Base-by-base conservation (phyloP, 2,329 filamentous ascomycete species). In the Cladosporium sp. region DNA sequence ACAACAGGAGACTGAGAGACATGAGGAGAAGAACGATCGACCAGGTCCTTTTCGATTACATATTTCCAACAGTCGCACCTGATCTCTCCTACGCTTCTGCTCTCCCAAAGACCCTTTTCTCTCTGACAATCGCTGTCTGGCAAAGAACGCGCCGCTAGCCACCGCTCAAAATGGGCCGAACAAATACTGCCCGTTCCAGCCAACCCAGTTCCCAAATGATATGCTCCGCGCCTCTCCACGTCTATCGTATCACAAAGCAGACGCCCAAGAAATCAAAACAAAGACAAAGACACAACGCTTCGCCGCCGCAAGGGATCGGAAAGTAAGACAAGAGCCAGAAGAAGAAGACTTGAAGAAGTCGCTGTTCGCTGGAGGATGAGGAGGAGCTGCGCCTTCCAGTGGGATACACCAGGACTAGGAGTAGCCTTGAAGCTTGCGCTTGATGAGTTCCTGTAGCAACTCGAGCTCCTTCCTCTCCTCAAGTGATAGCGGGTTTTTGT, bases 371-470 rank as follows among this genome's bases (percentile, higher is more conserved):
- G 16, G 18, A 54, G 21, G n/a, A n/a, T n/a, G n/a, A 49, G 26
- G 14, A 32, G 14, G 39, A 46, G n/a, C n/a, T 46, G 39, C n/a
- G 39, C n/a, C n/a, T 46, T 46, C n/a, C 3, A 13, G 8, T 46
- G 39, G 4, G 39, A 21, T 7, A 46, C 2, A 13, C 8, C 11
- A 75, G 23, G 70, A 65, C 69, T 73, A 73, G 60, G 66, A 67
- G n/a, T n/a, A n/a, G 57, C 67, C 63, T 39, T 74, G 72, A 34
- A 77, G 68, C 65, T 69, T 73, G 23, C 76, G 71, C 23, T 70
- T 69, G 59, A 78, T 78, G 14, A 78, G 71, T 62, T 77, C 75
- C 60, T 77, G 76, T 63, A 78, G 68, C 65, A 74, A 68, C 63
- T 70, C 68, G 58, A 77, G 64, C 51, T 75, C 70, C 65, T 72